Base-by-base conservation (phyloP, 2,329 filamentous ascomycete species). In the Colletotrichum liriopes region DNA sequence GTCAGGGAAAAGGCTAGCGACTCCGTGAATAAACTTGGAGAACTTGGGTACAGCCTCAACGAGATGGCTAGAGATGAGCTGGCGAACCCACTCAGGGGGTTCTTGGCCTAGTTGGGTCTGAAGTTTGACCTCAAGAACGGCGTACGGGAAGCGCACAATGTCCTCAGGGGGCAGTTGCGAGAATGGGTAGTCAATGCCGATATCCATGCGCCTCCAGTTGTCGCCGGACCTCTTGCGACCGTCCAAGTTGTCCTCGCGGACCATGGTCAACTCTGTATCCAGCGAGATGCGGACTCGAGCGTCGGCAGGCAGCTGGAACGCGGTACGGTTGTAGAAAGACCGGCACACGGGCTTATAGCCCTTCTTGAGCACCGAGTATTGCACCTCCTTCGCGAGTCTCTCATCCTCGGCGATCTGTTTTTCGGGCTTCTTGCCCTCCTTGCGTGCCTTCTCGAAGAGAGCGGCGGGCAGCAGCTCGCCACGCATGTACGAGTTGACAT, bases 31-130 rank as follows among this genome's bases (percentile, higher is more conserved):
- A 82, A 98, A 99, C 84, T 99, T 99, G 79, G 95, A 98, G 83
- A 98, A 99, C 81, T 99, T 99, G 74, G 96, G 96, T 2, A 99
- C 95, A n/a, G 96, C 95, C 84, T 99, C 96, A 2, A 99, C 96
- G 20, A 99, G 88, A 84, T 99, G 96, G 74, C 95, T 98, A 16
- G 94, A 89, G 55, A 95, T 97, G 63, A 99, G 88, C 79, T 98
- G 94, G 29, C 95, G 92, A 77, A 99, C 96, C 96, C 96, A 99
- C 79, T 97, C 93, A 0, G 96, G 96, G 18, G 96, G 94, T 79
- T 98, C 95, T 81, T 98, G 95, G 49, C 96, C 96, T 67, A 93
- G 91, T 82, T 98, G 96, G 1, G 96, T 99, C 84, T 99, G 96
- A 26, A 99, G 89, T 86, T 99, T 99, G 75, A 99, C 96, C 82